A percentile compares a stretch with the other conserved stretches of the same genome.
phyloP scores from a whole-genome alignment of 176 grass and related monocot genomes.

The Phoenix roebelenii region DNA sequence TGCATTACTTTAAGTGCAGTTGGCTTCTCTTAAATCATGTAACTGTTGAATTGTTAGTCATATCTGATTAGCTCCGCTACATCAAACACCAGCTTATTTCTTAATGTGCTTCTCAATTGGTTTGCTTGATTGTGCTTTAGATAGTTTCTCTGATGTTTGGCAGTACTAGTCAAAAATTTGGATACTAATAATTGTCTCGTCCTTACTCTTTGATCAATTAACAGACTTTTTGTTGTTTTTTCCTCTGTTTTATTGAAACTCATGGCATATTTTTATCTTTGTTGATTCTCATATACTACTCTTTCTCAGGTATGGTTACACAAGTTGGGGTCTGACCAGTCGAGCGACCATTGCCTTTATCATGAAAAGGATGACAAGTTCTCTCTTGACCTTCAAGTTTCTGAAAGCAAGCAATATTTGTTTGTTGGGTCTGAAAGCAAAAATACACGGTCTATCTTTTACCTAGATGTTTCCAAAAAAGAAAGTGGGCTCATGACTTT shows the following conservation, averaged over 20 bases:
- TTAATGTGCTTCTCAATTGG: not conserved
- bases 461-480: slow-evolving; percentile 50
- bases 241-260: not conserved
- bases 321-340: slow-evolving; percentile 63
- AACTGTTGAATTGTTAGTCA: too few species aligned
- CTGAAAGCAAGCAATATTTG: slow-evolving; percentile 85
- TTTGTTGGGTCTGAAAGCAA: slow-evolving; percentile 90
- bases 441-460: slow-evolving; percentile 67
- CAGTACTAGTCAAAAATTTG: too few species aligned
- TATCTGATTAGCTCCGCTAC: too few species aligned
- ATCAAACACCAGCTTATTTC: not conserved
- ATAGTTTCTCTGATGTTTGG: too few species aligned
- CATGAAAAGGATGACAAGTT: slow-evolving; percentile 82
- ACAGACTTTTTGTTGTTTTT: not conserved
- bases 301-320: slow-evolving; percentile 67
- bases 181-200: too few species aligned
- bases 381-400: slow-evolving; percentile 53
- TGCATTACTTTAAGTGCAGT: too few species aligned
- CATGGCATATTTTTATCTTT: not conserved
- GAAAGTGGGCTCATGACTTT: slow-evolving; percentile 53
- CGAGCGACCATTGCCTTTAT: slow-evolving; percentile 66
- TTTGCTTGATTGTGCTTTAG: too few species aligned
- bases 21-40: too few species aligned
- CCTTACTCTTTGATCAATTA: too few species aligned
- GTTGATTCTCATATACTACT: slow-evolving; percentile 21